These are phyloP conservation scores for Coemansia sp. DNA, from an alignment of 192 early-diverging fungal species.

Conservation along the genomic window DNA sequence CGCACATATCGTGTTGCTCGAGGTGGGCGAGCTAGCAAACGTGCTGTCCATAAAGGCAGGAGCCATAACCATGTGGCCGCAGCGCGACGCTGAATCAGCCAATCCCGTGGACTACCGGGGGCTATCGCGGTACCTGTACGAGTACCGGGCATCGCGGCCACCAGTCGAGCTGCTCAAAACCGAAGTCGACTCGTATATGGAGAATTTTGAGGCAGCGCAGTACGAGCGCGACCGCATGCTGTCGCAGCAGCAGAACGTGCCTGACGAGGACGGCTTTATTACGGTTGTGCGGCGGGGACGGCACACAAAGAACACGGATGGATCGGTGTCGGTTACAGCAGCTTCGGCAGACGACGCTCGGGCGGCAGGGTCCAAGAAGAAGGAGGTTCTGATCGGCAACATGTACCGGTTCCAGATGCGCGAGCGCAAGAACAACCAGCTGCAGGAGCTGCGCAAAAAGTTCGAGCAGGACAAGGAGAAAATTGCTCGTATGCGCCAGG, in stretches of 20 bases:
- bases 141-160: slow-evolving; percentile 46
- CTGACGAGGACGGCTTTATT: slow-evolving; percentile 93
- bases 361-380: slow-evolving; percentile 62
- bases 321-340: slow-evolving; percentile 60
- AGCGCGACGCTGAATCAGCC: slow-evolving; percentile 37
- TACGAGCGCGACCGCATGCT: slow-evolving; percentile 65
- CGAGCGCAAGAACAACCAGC: slow-evolving; percentile 85
- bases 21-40: slow-evolving; percentile 61
- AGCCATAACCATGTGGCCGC: slow-evolving; percentile 39
- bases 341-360: slow-evolving; percentile 57
- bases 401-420: slow-evolving; percentile 97
- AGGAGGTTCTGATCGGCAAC: slow-evolving; percentile 73
- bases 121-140: slow-evolving; percentile 36
- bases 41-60: slow-evolving; percentile 62
- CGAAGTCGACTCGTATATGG: slow-evolving; percentile 72
- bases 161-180: slow-evolving; percentile 52
- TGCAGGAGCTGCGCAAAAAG: slow-evolving; percentile 80
- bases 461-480: slow-evolving; percentile 90
- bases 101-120: slow-evolving; percentile 35
- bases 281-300: slow-evolving; percentile 71
- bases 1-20: slow-evolving; percentile 70
- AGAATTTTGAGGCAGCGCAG: slow-evolving; percentile 74
- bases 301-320: slow-evolving; percentile 67
- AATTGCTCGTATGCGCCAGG: slow-evolving; percentile 75
- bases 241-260: slow-evolving; percentile 67